Evolutionary conservation across 2,329 filamentous ascomycete genomes (phyloP).

Genomic region (Exophiala aquamarina): DNA sequence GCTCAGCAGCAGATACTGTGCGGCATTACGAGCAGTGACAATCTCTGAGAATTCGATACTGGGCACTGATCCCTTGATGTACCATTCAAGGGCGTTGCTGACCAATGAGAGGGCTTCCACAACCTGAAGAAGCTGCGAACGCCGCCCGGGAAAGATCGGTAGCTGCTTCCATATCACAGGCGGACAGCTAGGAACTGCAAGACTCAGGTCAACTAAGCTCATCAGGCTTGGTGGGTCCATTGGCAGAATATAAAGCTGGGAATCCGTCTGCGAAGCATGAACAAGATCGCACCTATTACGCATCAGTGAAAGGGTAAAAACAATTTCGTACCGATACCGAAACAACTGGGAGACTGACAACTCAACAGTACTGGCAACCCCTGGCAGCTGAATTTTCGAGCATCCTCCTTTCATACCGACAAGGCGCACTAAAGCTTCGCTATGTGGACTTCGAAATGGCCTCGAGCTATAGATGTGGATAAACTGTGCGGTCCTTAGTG

Average conservation of each 20-base stretch:
- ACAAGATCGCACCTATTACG: slow-evolving; percentile 1
- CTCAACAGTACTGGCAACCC: not conserved
- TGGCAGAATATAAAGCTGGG: not conserved
- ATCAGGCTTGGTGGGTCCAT: slow-evolving; percentile 1
- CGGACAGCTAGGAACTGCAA: not conserved
- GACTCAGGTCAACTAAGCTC: not conserved
- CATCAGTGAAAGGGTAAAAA: not conserved
- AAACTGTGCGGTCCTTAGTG: slow-evolving; percentile 2
- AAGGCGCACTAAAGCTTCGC: slow-evolving; percentile 1
- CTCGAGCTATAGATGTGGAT: slow-evolving; percentile 2
- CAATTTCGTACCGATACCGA: not conserved
- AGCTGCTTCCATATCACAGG: not conserved
- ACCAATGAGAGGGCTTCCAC: not conserved
- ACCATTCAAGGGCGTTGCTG: not conserved
- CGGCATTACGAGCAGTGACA: slow-evolving; percentile 2
- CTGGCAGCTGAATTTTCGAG: not conserved
- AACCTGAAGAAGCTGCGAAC: not conserved
- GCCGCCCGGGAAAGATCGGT: too few relatives aligned
- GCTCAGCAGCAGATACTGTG: slow-evolving; percentile 2
- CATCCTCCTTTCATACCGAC: slow-evolving; percentile 3
- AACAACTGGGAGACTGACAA: not conserved
- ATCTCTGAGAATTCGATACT: not conserved
- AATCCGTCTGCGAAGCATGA: slow-evolving; percentile 1
- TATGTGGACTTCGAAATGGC: not conserved
- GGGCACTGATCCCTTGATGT: not conserved